Evolutionary conservation across 257 asterid species (phyloP).

Genomic region (Perilla frutescens): DNA sequence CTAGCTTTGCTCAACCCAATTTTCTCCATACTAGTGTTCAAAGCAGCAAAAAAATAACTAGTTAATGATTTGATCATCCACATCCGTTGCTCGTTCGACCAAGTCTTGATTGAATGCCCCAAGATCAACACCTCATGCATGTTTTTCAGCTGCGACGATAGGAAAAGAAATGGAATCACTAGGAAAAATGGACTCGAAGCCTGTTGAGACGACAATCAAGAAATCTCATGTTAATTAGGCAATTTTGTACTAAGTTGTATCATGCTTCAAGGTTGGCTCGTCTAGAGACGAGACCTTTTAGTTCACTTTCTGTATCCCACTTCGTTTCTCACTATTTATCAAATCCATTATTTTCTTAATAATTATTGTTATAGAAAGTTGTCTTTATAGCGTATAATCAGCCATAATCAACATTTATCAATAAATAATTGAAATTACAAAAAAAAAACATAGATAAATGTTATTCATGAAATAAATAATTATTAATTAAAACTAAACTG

Average conservation of each 20-base stretch:
- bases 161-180: slow-evolving; percentile 48
- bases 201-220: slow-evolving; percentile 34
- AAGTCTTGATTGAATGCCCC: slow-evolving; percentile 52
- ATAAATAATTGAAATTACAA: too few relatives aligned
- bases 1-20: slow-evolving; percentile 53
- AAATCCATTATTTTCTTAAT: too few relatives aligned
- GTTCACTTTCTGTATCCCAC: too few relatives aligned
- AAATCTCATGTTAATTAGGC: background rate
- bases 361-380: too few relatives aligned
- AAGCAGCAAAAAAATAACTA: slow-evolving; percentile 55
- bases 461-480: too few relatives aligned
- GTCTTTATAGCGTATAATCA: too few relatives aligned
- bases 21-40: slow-evolving; percentile 48
- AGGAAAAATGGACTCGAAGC: slow-evolving; percentile 56
- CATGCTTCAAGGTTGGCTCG: too few relatives aligned
- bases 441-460: too few relatives aligned
- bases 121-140: slow-evolving; percentile 51
- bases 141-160: slow-evolving; percentile 55
- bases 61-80: slow-evolving; percentile 71
- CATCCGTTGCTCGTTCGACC: slow-evolving; percentile 59
- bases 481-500: too few relatives aligned
- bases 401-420: too few relatives aligned
- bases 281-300: too few relatives aligned
- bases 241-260: background rate
- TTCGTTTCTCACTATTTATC: too few relatives aligned